These are phyloP conservation scores for Naganishia kalamii DNA, from an alignment of 768 basidiomycete genomes.

Conservation along the genomic window DNA sequence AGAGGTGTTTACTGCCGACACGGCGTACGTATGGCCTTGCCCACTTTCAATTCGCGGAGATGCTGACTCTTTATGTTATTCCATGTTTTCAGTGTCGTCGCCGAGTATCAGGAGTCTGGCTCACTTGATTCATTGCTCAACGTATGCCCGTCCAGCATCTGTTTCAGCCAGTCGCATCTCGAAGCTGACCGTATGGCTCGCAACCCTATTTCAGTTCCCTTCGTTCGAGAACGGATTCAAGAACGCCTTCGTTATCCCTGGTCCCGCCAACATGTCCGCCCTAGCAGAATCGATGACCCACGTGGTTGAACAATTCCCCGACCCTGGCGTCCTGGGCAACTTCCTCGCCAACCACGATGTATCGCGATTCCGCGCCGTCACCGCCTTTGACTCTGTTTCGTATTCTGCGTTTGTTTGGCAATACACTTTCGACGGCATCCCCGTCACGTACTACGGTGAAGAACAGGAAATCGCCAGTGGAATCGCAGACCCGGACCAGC, in stretches of 20 bases:
- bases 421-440: slow-evolving; percentile 43
- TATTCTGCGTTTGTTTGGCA: slow-evolving; percentile 43
- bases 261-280: neutral
- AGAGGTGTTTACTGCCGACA: slow-evolving; percentile 63
- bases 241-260: slow-evolving; percentile 33
- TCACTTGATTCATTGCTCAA: slow-evolving; percentile 41
- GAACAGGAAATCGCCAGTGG: slow-evolving; percentile 40
- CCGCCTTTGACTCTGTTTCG: slow-evolving; percentile 36
- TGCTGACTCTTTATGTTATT: neutral
- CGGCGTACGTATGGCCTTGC: slow-evolving; percentile 36
- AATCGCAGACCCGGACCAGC: slow-evolving; percentile 6
- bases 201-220: slow-evolving; percentile 25
- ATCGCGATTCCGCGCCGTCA: slow-evolving; percentile 38
- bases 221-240: slow-evolving; percentile 36
- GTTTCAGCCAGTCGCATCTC: too few species aligned
- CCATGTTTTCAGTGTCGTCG: slow-evolving; percentile 22
- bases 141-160: neutral
- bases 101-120: slow-evolving; percentile 35
- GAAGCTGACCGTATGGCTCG: too few species aligned
- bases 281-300: neutral
- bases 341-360: slow-evolving; percentile 46
- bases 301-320: neutral
- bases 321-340: slow-evolving; percentile 38
- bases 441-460: slow-evolving; percentile 35
- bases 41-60: neutral